phyloP scores from a whole-genome alignment of 2,329 filamentous ascomycete genomes.

The Fusarium sp. region DNA sequence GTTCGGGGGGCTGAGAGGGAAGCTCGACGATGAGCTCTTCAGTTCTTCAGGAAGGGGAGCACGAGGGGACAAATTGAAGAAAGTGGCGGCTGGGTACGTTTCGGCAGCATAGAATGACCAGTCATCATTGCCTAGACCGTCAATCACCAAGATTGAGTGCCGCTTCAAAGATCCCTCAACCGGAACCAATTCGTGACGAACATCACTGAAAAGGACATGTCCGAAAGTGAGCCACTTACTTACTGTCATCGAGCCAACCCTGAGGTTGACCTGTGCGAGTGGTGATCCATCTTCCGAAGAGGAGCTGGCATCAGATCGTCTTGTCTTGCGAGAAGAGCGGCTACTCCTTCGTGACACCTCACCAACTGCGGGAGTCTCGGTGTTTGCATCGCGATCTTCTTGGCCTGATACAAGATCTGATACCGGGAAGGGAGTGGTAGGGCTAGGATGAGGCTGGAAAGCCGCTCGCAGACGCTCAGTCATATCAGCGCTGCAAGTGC shows the following conservation, averaged over 20 bases:
- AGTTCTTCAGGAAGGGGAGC: slow-evolving; percentile 63
- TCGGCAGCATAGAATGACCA: slow-evolving; percentile 90
- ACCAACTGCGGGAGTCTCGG: slow-evolving; percentile 48
- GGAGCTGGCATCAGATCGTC: slow-evolving; percentile 62
- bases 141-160: slow-evolving; percentile 79
- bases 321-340: slow-evolving; percentile 51
- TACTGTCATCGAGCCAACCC: slow-evolving; percentile 84
- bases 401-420: slow-evolving; percentile 55
- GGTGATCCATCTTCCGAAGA: slow-evolving; percentile 71
- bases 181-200: slow-evolving; percentile 75
- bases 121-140: slow-evolving; percentile 87
- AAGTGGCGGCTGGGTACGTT: slow-evolving; percentile 79
- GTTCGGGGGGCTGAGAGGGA: slow-evolving; percentile 73
- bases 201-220: slow-evolving; percentile 84
- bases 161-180: slow-evolving; percentile 56
- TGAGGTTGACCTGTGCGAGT: slow-evolving; percentile 78
- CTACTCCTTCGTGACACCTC: slow-evolving; percentile 49
- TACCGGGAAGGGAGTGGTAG: slow-evolving; percentile 60
- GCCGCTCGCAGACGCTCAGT: slow-evolving; percentile 65
- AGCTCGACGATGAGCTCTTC: slow-evolving; percentile 58
- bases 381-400: slow-evolving; percentile 41
- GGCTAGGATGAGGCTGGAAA: slow-evolving; percentile 59
- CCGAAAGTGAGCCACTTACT: slow-evolving; percentile 91
- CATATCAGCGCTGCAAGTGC: slow-evolving; percentile 68
- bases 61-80: slow-evolving; percentile 80